Percentiles rank a stretch among this genome's conserved stretches.
These are phyloP conservation scores for Tolypocladium endophyticum DNA, from an alignment of 2,329 filamentous ascomycete species.

Conservation along the genomic window DNA sequence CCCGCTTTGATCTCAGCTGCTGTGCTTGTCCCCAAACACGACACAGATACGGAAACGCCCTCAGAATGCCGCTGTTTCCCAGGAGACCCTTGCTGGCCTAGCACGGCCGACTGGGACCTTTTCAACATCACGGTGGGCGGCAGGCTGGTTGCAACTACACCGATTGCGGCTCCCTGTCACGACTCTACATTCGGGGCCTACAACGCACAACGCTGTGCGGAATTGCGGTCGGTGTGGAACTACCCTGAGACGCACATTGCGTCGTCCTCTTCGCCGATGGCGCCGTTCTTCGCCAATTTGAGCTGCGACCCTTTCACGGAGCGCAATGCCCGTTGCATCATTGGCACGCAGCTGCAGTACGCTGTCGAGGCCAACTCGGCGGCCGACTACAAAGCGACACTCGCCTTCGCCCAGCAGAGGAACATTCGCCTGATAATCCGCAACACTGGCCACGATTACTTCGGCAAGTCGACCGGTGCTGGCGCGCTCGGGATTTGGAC, in stretches of 20 bases:
- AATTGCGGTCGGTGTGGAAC: conserved; percentile 23
- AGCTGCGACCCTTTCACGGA: conserved; percentile 27
- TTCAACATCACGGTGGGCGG: conserved; percentile 43
- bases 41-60: not conserved
- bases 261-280: conserved; percentile 29
- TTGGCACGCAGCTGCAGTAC: conserved; percentile 32
- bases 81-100: conserved; percentile 43
- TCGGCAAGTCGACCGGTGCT: conserved; percentile 26
- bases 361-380: conserved; percentile 21
- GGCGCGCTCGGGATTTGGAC: conserved; percentile 29
- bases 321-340: conserved; percentile 24
- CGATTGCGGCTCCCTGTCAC: conserved; percentile 43
- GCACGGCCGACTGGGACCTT: conserved; percentile 27
- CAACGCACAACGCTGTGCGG: conserved; percentile 24
- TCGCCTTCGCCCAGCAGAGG: conserved; percentile 26
- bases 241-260: conserved; percentile 20
- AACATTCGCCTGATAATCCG: conserved; percentile 25
- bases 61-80: conserved; percentile 26
- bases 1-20: not conserved
- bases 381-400: conserved; percentile 18
- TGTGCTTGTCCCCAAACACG: not conserved
- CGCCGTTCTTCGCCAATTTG: conserved; percentile 24
- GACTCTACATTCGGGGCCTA: conserved; percentile 27
- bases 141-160: conserved; percentile 38
- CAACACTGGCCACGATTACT: conserved; percentile 21